A percentile compares a stretch with the other conserved stretches of the same genome.
Evolutionary conservation across 176 grass and related monocot genomes (phyloP).

Genomic region (Musa troglodytarum): DNA sequence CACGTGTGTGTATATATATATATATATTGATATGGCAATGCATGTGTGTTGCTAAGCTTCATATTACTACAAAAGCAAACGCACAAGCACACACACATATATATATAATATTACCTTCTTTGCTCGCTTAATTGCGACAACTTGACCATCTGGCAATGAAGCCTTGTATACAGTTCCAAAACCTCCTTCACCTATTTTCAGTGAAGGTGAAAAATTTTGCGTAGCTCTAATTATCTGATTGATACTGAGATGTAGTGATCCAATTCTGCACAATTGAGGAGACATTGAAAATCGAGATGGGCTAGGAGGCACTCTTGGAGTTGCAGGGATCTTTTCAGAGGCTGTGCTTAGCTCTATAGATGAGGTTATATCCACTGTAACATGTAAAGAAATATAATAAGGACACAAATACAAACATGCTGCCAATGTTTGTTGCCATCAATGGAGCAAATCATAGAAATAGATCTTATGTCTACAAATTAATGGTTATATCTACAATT

Average conservation of each 20-base stretch:
- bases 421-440: too few relatives aligned
- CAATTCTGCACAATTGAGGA: constrained; percentile 53
- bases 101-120: constrained; percentile 66
- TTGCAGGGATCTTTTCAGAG: constrained; percentile 59
- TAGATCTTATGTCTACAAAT: too few relatives aligned
- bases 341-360: neutral
- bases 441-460: too few relatives aligned
- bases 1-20: too few relatives aligned
- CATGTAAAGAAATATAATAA: neutral
- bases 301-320: constrained; percentile 80
- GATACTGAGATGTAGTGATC: constrained; percentile 51
- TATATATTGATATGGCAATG: too few relatives aligned
- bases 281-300: constrained; percentile 90
- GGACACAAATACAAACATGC: too few relatives aligned
- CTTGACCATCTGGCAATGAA: constrained; percentile 50
- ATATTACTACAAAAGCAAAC: too few relatives aligned
- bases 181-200: constrained; percentile 83
- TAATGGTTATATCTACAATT: too few relatives aligned
- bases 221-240: constrained; percentile 80
- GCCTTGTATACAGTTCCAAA: constrained; percentile 92
- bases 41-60: too few relatives aligned
- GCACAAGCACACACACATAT: neutral
- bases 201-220: constrained; percentile 72
- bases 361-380: neutral
- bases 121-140: constrained; percentile 89